These are phyloP conservation scores for Aspergillus pseudonomiae DNA, from an alignment of 2,329 filamentous ascomycete species.

Conservation along the genomic window DNA sequence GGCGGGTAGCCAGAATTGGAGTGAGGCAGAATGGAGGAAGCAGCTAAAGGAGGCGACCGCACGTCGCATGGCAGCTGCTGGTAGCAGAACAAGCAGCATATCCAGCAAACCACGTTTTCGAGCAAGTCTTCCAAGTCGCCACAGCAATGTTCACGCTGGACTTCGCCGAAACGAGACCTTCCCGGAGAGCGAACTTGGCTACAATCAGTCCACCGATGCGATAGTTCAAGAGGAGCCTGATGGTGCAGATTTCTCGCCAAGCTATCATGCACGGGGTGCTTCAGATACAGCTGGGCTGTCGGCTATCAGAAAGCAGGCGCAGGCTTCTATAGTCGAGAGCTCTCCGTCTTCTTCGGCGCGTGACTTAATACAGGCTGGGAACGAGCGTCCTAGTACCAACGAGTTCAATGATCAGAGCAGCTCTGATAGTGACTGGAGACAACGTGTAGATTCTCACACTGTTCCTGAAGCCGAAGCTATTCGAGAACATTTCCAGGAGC, in stretches of 20 bases:
- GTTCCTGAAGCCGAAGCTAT: slow-evolving; percentile 30
- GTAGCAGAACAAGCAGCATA: slow-evolving; percentile 56
- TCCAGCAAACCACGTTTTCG: slow-evolving; percentile 53
- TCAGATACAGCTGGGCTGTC: slow-evolving; percentile 37
- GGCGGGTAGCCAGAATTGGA: slow-evolving; percentile 76
- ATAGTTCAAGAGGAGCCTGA: slow-evolving; percentile 33
- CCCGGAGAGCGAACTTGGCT: slow-evolving; percentile 27
- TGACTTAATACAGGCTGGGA: slow-evolving; percentile 31
- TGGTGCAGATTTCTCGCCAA: slow-evolving; percentile 22
- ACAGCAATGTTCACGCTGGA: slow-evolving; percentile 39
- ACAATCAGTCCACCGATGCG: slow-evolving; percentile 42
- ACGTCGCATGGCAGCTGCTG: slow-evolving; percentile 40
- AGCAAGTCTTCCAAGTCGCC: slow-evolving; percentile 40
- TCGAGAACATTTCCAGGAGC: slow-evolving; percentile 42
- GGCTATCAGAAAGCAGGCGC: slow-evolving; percentile 15
- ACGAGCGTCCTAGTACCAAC: slow-evolving; percentile 25
- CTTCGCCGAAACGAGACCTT: slow-evolving; percentile 25
- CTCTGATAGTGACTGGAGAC: slow-evolving; percentile 42
- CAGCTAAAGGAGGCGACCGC: slow-evolving; percentile 86
- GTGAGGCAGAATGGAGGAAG: slow-evolving; percentile 85
- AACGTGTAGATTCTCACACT: slow-evolving; percentile 17
- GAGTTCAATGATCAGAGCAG: slow-evolving; percentile 42
- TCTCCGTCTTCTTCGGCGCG: slow-evolving; percentile 44
- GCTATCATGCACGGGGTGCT: slow-evolving; percentile 33
- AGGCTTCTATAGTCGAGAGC: slow-evolving; percentile 26